phyloP scores from a whole-genome alignment of 305 asterid genomes.

The Ajuga reptans region DNA sequence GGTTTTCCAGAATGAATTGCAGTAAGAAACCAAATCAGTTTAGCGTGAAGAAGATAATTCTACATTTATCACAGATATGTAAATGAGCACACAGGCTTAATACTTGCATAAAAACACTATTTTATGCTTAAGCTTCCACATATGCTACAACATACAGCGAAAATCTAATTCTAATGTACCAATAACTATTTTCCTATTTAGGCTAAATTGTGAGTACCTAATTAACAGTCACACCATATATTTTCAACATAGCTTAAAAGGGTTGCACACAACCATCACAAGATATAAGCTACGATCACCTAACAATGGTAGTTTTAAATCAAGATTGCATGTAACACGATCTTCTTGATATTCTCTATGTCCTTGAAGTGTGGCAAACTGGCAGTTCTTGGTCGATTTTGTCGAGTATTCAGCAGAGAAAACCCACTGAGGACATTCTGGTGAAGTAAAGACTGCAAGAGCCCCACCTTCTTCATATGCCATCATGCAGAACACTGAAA shows the following conservation, averaged over 20 bases:
- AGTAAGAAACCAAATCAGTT: background rate
- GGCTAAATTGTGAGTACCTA: background rate
- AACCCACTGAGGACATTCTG: slow-evolving; percentile 41
- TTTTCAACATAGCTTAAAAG: background rate
- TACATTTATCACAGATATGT: background rate
- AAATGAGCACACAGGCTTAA: background rate
- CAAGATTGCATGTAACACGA: slow-evolving; percentile 48
- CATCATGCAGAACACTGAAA: slow-evolving; percentile 53
- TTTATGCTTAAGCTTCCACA: background rate
- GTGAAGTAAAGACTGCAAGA: slow-evolving; percentile 39
- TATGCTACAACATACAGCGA: background rate
- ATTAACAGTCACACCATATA: background rate
- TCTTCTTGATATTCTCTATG: slow-evolving; percentile 69
- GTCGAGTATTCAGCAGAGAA: slow-evolving; percentile 23
- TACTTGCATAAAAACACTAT: background rate
- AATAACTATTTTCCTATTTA: background rate
- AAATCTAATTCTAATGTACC: background rate
- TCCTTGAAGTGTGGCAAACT: slow-evolving; percentile 52
- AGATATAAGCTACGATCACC: slow-evolving; percentile 27
- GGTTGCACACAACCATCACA: background rate
- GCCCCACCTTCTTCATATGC: slow-evolving; percentile 65
- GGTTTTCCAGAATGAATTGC: background rate
- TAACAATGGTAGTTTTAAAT: slow-evolving; percentile 40
- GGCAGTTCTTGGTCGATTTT: slow-evolving; percentile 35
- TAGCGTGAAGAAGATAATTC: background rate